Percentiles rank a stretch among this genome's conserved stretches.
Evolutionary conservation across 2,329 filamentous ascomycete genomes (phyloP).

Genomic region (Cryphonectria carpinicola): DNA sequence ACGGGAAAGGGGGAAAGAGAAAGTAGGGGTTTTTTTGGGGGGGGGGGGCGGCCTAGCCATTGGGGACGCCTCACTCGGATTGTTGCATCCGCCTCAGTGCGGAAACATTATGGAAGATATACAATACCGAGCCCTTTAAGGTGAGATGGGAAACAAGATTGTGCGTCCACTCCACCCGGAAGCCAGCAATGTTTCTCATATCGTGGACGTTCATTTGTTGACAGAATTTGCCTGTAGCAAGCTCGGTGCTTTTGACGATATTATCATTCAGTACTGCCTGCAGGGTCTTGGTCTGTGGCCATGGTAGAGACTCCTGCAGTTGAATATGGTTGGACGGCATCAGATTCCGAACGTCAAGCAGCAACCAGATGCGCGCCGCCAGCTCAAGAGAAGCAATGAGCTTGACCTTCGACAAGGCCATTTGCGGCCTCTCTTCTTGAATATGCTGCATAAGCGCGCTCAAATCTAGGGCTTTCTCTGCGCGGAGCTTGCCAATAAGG

Average conservation of each 20-base stretch:
- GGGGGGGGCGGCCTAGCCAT: background rate
- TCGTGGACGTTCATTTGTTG: background rate
- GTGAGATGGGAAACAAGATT: background rate
- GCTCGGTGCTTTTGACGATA: background rate
- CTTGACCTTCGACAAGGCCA: background rate
- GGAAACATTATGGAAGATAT: background rate
- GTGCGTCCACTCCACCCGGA: background rate
- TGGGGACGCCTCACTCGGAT: background rate
- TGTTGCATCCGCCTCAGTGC: background rate
- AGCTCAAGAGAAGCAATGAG: background rate
- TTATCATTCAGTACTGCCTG: background rate
- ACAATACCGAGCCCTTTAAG: background rate
- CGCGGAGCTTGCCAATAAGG: background rate
- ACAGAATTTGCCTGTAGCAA: background rate
- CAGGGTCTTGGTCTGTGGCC: constrained; percentile 1
- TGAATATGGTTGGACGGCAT: background rate
- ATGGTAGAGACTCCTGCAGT: background rate
- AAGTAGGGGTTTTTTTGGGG: too few relatives aligned
- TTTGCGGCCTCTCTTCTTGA: background rate
- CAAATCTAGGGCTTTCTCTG: background rate
- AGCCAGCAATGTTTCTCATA: background rate
- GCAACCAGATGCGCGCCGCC: background rate
- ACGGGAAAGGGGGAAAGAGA: background rate
- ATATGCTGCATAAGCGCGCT: background rate
- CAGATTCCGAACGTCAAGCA: background rate